Conservation (phyloP, 2,329 filamentous ascomycete genomes). For the Beauveria rudraprayagi region DNA sequence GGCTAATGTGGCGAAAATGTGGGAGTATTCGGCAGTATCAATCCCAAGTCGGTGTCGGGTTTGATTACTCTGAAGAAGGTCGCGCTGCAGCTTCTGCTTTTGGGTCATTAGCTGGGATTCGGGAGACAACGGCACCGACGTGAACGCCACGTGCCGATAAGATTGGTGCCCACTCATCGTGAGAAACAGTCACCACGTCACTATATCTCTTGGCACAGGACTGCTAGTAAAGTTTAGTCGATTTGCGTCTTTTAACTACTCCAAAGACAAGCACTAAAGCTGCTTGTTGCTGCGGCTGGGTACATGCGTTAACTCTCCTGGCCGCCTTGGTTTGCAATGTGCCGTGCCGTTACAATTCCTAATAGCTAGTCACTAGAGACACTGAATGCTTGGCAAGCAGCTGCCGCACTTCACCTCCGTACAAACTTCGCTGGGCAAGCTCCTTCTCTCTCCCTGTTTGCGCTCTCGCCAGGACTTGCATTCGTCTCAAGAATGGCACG, state of each 20-base stretch:
- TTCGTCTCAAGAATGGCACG: background rate
- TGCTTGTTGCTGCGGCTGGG: too few relatives aligned
- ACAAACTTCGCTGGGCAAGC: background rate
- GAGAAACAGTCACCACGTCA: background rate
- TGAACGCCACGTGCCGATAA: constrained; percentile 8
- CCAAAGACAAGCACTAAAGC: background rate
- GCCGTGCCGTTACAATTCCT: background rate
- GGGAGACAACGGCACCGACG: too few relatives aligned
- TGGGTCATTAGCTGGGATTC: too few relatives aligned
- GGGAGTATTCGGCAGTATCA: too few relatives aligned
- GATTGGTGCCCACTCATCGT: background rate
- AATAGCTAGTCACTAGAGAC: background rate
- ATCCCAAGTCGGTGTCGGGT: background rate
- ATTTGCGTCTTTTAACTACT: too few relatives aligned
- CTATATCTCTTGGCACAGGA: background rate
- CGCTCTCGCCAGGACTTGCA: background rate
- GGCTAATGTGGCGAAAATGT: background rate
- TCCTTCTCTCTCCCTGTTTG: background rate
- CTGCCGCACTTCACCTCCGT: background rate
- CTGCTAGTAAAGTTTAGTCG: background rate
- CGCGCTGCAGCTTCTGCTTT: background rate
- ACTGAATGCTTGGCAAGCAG: background rate
- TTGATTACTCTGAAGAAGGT: background rate
- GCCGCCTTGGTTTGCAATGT: constrained; percentile 10
- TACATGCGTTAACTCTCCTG: background rate